Percentiles rank a stretch among this genome's conserved stretches.
Evolutionary conservation across 2,329 filamentous ascomycete species (phyloP).

Genomic region (Venturia carpophila): DNA sequence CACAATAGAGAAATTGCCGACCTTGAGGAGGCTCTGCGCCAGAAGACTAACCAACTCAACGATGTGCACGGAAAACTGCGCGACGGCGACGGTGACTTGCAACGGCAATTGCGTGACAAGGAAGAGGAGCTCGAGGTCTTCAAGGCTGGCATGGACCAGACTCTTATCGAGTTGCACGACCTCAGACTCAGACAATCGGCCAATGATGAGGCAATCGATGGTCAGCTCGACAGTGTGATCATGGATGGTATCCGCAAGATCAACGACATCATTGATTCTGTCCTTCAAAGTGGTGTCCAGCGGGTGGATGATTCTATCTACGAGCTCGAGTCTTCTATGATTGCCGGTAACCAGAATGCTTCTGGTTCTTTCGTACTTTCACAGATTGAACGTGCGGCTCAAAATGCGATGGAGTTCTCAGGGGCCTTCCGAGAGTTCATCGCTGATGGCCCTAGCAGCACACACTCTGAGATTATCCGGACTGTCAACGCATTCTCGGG

Average conservation of each 20-base stretch:
- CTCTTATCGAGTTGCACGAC: slow-evolving; percentile 84
- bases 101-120: slow-evolving; percentile 80
- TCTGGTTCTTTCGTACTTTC: slow-evolving; percentile 91
- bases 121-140: slow-evolving; percentile 97
- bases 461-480: slow-evolving; percentile 85
- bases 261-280: slow-evolving; percentile 95
- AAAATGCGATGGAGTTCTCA: slow-evolving; percentile 92
- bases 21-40: slow-evolving; percentile 80
- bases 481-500: slow-evolving; percentile 85
- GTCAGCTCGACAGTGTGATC: slow-evolving; percentile 83
- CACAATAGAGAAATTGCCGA: slow-evolving; percentile 97
- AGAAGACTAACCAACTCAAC: slow-evolving; percentile 80
- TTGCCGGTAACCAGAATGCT: slow-evolving; percentile 96
- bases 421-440: slow-evolving; percentile 99
- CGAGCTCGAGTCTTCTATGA: slow-evolving; percentile 95
- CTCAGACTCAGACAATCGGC: slow-evolving; percentile 56
- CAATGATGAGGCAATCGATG: slow-evolving; percentile 73
- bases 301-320: slow-evolving; percentile 95
- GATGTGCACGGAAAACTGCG: slow-evolving; percentile 70
- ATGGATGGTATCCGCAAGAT: slow-evolving; percentile 84
- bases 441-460: slow-evolving; percentile 86
- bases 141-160: slow-evolving; percentile 96
- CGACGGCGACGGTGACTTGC: slow-evolving; percentile 77
- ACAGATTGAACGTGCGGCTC: slow-evolving; percentile 92
- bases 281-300: slow-evolving; percentile 84